These are phyloP conservation scores for Cyberlindnera amylophila DNA, from an alignment of 805 yeast species.

Conservation along the genomic window DNA sequence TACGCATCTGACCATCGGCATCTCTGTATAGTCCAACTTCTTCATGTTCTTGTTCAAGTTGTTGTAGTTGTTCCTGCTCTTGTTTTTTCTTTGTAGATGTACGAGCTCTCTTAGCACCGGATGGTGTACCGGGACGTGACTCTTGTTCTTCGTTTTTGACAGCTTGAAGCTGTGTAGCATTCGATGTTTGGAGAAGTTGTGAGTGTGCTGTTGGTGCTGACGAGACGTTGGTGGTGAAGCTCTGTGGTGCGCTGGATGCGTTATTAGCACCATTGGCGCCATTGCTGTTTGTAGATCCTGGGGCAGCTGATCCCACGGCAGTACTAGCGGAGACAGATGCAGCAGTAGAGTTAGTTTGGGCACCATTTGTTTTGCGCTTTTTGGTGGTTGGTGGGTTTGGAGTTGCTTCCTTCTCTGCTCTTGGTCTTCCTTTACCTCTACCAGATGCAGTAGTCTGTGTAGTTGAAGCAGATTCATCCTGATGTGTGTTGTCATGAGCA, in stretches of 20 bases:
- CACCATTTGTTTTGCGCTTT: slow-evolving; percentile 23
- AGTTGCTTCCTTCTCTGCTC: slow-evolving; percentile 23
- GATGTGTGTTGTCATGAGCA: slow-evolving; percentile 29
- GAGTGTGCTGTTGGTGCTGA: slow-evolving; percentile 6
- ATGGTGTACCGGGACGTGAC: slow-evolving; percentile 22
- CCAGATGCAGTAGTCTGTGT: slow-evolving; percentile 12
- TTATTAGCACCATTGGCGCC: not conserved
- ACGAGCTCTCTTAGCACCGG: slow-evolving; percentile 18
- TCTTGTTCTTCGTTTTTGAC: not conserved
- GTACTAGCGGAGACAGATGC: not conserved
- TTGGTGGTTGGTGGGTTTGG: slow-evolving; percentile 23
- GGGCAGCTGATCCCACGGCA: slow-evolving; percentile 8
- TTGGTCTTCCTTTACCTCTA: slow-evolving; percentile 20
- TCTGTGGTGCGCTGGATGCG: slow-evolving; percentile 1
- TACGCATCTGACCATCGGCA: slow-evolving; percentile 17
- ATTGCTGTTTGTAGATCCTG: not conserved
- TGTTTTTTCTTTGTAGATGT: slow-evolving; percentile 16
- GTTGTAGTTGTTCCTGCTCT: slow-evolving; percentile 16
- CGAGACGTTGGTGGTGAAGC: slow-evolving; percentile 6
- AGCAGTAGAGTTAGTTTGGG: not conserved
- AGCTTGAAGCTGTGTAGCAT: not conserved
- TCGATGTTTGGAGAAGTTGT: not conserved
- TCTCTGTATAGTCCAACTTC: slow-evolving; percentile 17
- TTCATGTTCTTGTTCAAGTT: slow-evolving; percentile 7
- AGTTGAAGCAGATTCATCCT: slow-evolving; percentile 20